Evolutionary conservation across 768 basidiomycete genomes (phyloP).

Genomic region (Podaxis mareebaensis): DNA sequence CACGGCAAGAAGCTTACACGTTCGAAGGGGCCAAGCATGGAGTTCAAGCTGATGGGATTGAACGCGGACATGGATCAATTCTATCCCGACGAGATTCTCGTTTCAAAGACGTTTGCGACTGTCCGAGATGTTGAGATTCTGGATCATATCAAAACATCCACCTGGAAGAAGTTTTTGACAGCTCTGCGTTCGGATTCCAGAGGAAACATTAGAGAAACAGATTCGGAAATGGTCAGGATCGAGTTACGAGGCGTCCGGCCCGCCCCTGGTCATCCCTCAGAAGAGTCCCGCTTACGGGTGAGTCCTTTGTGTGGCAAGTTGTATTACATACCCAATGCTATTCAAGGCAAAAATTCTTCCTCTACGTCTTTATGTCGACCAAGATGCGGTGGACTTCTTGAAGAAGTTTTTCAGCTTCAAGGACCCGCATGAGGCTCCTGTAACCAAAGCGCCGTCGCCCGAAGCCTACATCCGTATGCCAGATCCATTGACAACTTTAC

Average conservation of each 20-base stretch:
- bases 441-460: constrained; percentile 28
- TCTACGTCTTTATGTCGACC: constrained; percentile 91
- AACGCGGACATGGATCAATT: constrained; percentile 70
- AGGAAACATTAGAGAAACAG: constrained; percentile 89
- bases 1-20: constrained; percentile 66
- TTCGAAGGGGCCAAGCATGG: constrained; percentile 79
- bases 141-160: constrained; percentile 97
- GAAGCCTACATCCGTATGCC: constrained; percentile 44
- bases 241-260: constrained; percentile 79
- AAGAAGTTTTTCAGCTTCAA: constrained; percentile 96
- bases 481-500: background rate
- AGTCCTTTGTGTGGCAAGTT: constrained; percentile 28
- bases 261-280: constrained; percentile 59
- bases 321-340: constrained; percentile 1
- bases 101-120: constrained; percentile 67
- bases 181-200: constrained; percentile 79
- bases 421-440: constrained; percentile 48
- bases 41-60: constrained; percentile 71
- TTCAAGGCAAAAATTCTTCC: constrained; percentile 86
- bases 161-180: constrained; percentile 97
- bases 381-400: constrained; percentile 97
- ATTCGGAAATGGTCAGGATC: constrained; percentile 90
- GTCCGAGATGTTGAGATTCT: constrained; percentile 83
- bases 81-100: constrained; percentile 50
- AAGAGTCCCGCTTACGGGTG: constrained; percentile 81